Base-by-base conservation (phyloP, 1,284 basidiomycete genomes). In the Rhodotorula sp. region DNA sequence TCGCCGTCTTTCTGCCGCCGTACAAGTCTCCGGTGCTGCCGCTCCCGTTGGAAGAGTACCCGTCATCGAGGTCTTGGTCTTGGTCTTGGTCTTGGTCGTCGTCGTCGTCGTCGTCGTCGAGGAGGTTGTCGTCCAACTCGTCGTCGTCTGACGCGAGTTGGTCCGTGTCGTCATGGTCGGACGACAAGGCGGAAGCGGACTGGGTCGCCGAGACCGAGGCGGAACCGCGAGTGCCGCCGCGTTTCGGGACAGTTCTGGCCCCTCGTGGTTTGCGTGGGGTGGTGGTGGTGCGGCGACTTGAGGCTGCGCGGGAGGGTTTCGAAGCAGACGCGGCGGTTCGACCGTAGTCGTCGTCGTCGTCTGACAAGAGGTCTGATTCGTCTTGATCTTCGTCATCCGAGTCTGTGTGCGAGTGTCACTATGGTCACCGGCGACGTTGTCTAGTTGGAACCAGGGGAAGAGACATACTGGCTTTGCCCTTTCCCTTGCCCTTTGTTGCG, bases 1-100 rank as follows among this genome's bases (percentile, higher is more conserved):
- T 53, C 49, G 74, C 74, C 30, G 74, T 75, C 48, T 71, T 71
- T 18, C 69, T 55, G 30, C 69, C 69, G 18, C 69, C 69, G 20
- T 67, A 71, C 46, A 61, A n/a, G 44, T 64, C 60, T 48, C 62
- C 44, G 37, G 51, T 58, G 37, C 66, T 67, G n/a, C 44, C 59
- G 37, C 53, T 54, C 53, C 26, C 53, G 15, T 26, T 17, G 29
- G 53, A 54, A 17, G 26, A n/a, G 29, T 30, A 30, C 53, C 53
- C 53, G 53, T 18, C 53, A 24, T 29, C 26, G 26, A 29, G 26
- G 53, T 26, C 53, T 1, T 7, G 4, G 0, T 14, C 49, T 3
- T 8, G 48, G 8, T 30, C 7, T 29, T 26, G 24, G 7, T 37
- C 30, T 4, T 26, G 37, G 2, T 42, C 60, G 3, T 33, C 66